Evolutionary conservation across 2,329 filamentous ascomycete species (phyloP), one percentile per base, ranked within the genome.

Genomic region (Fusarium tupiense): DNA sequence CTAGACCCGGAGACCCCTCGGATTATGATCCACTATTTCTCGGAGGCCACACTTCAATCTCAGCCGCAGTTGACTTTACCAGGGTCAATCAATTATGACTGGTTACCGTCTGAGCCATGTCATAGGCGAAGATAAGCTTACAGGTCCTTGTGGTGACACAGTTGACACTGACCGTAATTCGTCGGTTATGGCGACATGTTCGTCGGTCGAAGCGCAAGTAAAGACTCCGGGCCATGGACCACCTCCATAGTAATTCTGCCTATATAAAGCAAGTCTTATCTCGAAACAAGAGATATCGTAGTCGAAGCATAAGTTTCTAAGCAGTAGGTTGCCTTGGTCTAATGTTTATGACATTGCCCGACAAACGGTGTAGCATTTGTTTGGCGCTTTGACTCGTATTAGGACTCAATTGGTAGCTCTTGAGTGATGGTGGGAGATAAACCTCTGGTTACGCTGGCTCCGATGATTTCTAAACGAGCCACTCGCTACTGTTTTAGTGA

Each of bases 21-120:
- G 52, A 29, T 40, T 8, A 19, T 14, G 44, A 22, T 17, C 71
- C 71, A 73, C 71, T 58, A 40, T 56, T 64, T 50, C 57, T 49
- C 67, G 53, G 68, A 57, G 50, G 56, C 56, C 59, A 70, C 46
- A 49, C 22, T 54, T 29, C 35, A 47, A 17, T 44, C 29, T 68
- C 64, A 62, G 66, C 57, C 43, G 64, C 43, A 52, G 35, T 49
- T 24, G 54, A 33, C 31, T 62, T 26, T 47, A 44, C 22, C 22
- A 68, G 53, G 58, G 29, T 58, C 52, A 52, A 44, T 29, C 24
- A 67, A 26, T 31, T 60, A n/a, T 59, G 33, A 31, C 46, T 26
- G 33, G 17, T 11, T 37, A 37, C 29, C 19, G 5, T 24, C 19
- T 33, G 24, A 37, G 13, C 41, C 41, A n/a, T 46, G 9, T 6